Evolutionary conservation across 2,329 filamentous ascomycete species (phyloP).

Genomic region (Venturiaceae sp.): DNA sequence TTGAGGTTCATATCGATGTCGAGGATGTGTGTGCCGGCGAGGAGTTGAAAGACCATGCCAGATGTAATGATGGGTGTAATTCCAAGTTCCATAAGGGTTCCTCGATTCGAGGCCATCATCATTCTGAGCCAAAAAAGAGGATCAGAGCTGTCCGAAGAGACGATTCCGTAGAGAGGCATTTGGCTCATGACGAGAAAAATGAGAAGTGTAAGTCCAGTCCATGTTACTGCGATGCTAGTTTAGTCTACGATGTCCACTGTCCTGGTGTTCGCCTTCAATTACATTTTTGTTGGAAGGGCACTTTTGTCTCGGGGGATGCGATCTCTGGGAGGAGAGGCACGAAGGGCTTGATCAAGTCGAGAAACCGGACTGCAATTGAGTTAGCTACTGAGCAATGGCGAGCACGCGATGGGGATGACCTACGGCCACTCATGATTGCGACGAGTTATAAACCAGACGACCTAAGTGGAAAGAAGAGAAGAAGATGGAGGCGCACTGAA

Average conservation of each 20-base stretch:
- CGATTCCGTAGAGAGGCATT: conserved; percentile 96
- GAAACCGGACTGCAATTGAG: conserved; percentile 71
- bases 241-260: not conserved
- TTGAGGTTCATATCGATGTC: conserved; percentile 99
- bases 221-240: conserved; percentile 28
- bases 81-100: conserved; percentile 26
- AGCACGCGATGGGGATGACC: not conserved
- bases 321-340: conserved; percentile 99
- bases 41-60: conserved; percentile 99
- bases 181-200: conserved; percentile 99
- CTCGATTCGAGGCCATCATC: conserved; percentile 95
- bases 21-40: conserved; percentile 98
- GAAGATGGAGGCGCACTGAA: not conserved
- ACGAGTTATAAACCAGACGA: not conserved
- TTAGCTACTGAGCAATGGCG: not conserved
- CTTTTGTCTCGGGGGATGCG: conserved; percentile 95
- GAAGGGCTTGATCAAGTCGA: conserved; percentile 99
- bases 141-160: conserved; percentile 91
- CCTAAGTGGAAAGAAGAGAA: not conserved
- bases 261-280: conserved; percentile 10
- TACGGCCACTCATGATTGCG: conserved; percentile 4
- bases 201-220: conserved; percentile 66
- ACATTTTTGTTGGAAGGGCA: conserved; percentile 85
- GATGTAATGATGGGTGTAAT: conserved; percentile 98
- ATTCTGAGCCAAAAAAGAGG: conserved; percentile 99